Evolutionary conservation across 148 eudicot species (phyloP).

Genomic region (Rheum nobile): DNA sequence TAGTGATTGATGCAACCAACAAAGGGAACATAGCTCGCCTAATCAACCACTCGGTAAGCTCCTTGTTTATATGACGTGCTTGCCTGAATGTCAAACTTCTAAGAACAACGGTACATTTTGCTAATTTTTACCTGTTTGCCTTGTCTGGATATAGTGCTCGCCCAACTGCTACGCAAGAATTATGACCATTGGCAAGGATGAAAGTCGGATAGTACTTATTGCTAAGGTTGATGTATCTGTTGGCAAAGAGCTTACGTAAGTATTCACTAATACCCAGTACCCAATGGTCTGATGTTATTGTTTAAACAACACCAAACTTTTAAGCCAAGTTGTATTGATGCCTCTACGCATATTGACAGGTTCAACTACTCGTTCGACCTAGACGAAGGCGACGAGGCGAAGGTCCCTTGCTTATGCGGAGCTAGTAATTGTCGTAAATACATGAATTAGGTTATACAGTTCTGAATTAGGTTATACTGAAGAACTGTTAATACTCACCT

Average conservation of each 20-base stretch:
- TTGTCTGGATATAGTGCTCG: slow-evolving; percentile 54
- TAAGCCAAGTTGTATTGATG: background rate
- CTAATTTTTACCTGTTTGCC: background rate
- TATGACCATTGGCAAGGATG: slow-evolving; percentile 50
- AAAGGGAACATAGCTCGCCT: slow-evolving; percentile 91
- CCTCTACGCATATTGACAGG: slow-evolving; percentile 23
- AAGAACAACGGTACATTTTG: background rate
- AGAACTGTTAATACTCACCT: background rate
- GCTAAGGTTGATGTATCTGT: slow-evolving; percentile 71
- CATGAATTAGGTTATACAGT: slow-evolving; percentile 41
- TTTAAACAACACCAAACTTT: background rate
- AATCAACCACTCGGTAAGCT: slow-evolving; percentile 88
- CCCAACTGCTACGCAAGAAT: slow-evolving; percentile 97
- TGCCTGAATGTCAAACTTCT: background rate
- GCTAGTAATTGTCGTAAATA: slow-evolving; percentile 73
- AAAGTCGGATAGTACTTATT: slow-evolving; percentile 82
- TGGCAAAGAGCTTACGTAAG: slow-evolving; percentile 85
- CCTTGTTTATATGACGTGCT: background rate
- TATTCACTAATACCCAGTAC: background rate
- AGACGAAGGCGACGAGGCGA: slow-evolving; percentile 68
- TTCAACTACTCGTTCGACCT: slow-evolving; percentile 85
- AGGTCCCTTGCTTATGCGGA: slow-evolving; percentile 77
- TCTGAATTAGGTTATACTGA: slow-evolving; percentile 37
- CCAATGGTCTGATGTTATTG: background rate
- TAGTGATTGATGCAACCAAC: slow-evolving; percentile 86